Percentiles rank a stretch among this genome's conserved stretches.
Conservation (phyloP, 2,329 filamentous ascomycete species). For the Hirsutella thompsonii region DNA sequence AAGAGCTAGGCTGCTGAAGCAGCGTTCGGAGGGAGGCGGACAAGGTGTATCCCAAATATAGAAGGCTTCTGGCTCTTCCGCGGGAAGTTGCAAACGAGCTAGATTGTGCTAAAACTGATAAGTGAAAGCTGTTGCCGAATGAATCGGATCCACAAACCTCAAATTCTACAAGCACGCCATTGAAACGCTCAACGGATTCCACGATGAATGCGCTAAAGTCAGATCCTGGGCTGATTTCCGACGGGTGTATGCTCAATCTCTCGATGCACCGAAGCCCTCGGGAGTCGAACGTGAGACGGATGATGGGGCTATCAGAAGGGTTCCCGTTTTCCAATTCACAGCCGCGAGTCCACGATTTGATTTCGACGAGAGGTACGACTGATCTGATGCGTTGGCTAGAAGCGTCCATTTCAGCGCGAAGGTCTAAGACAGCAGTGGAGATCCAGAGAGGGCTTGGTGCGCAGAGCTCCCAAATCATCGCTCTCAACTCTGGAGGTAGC, state of each 20-base stretch:
- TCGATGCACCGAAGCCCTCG: conserved; percentile 1
- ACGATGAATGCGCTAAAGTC: conserved; percentile 1
- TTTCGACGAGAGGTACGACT: neutral
- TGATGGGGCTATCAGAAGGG: neutral
- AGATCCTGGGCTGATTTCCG: neutral
- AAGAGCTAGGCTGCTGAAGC: neutral
- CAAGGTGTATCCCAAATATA: conserved; percentile 3
- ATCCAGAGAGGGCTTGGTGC: neutral
- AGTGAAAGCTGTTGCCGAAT: neutral
- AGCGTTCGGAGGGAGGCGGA: conserved; percentile 1
- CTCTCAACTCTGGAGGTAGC: neutral
- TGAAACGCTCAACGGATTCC: conserved; percentile 1
- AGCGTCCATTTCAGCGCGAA: neutral
- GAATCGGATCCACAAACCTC: neutral
- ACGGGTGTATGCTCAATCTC: neutral
- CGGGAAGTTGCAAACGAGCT: conserved; percentile 1
- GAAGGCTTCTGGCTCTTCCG: neutral
- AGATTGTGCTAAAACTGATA: neutral
- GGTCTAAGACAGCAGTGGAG: conserved; percentile 1
- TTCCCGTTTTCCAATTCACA: neutral
- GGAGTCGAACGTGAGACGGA: neutral
- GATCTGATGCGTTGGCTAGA: neutral
- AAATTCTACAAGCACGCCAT: conserved; percentile 1
- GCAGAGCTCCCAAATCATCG: conserved; percentile 1
- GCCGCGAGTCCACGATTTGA: conserved; percentile 1